Conservation (phyloP, 2,329 filamentous ascomycete species). For the Venturia nashicola region DNA sequence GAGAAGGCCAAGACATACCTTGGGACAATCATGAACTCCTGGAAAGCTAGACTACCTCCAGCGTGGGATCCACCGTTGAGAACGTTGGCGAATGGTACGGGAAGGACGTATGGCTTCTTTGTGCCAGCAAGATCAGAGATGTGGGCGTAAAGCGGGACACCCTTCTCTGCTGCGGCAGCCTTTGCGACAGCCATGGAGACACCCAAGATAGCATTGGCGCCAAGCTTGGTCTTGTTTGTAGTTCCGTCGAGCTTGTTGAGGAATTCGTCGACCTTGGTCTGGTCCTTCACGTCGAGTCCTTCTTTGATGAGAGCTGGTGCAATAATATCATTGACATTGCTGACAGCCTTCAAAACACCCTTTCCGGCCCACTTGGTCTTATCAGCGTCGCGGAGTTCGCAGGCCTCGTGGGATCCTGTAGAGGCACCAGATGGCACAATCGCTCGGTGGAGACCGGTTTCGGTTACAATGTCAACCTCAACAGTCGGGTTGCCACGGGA, state of each 20-base stretch:
- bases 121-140: slow-evolving; percentile 41
- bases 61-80: slow-evolving; percentile 76
- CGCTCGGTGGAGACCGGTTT: slow-evolving; percentile 91
- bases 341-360: slow-evolving; percentile 42
- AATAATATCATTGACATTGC: slow-evolving; percentile 43
- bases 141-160: slow-evolving; percentile 45
- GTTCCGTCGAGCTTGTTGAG: slow-evolving; percentile 45
- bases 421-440: slow-evolving; percentile 96
- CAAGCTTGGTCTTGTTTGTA: slow-evolving; percentile 45
- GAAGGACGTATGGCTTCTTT: slow-evolving; percentile 42
- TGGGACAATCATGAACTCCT: slow-evolving; percentile 45
- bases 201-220: slow-evolving; percentile 49
- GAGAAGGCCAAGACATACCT: slow-evolving; percentile 21
- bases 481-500: slow-evolving; percentile 97
- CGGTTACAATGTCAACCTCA: slow-evolving; percentile 93
- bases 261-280: slow-evolving; percentile 41
- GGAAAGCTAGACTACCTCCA: slow-evolving; percentile 67
- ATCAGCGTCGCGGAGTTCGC: slow-evolving; percentile 42
- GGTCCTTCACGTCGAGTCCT: slow-evolving; percentile 42
- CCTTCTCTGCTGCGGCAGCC: slow-evolving; percentile 43
- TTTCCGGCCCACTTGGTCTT: slow-evolving; percentile 42
- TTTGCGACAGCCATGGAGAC: slow-evolving; percentile 48
- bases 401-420: slow-evolving; percentile 48
- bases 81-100: slow-evolving; percentile 47
- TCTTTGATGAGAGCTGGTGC: slow-evolving; percentile 42